phyloP scores from a whole-genome alignment of 257 asterid genomes.

The Catharanthus roseus region DNA sequence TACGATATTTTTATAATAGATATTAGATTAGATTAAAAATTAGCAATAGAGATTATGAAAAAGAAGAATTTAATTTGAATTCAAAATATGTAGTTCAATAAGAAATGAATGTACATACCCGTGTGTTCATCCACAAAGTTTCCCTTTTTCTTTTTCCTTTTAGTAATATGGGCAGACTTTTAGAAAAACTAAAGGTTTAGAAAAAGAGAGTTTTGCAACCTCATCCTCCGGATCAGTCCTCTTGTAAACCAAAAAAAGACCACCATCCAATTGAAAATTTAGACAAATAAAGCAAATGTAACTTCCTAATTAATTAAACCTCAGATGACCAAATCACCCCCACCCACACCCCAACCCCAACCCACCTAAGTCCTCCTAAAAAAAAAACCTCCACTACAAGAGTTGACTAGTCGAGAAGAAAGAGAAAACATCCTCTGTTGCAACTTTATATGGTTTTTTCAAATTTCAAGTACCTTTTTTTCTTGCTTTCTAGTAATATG shows the following conservation, averaged over 20 bases:
- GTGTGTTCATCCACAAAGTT: neutral
- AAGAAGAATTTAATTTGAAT: too few relatives aligned
- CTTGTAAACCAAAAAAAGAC: too few relatives aligned
- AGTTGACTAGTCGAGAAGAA: neutral
- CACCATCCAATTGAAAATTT: conserved; percentile 14
- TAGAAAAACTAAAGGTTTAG: neutral
- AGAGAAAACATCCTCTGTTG: conserved; percentile 1
- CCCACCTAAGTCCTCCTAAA: neutral
- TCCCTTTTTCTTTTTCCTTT: too few relatives aligned
- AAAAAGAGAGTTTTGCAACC: neutral
- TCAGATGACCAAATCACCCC: neutral
- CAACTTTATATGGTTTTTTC: neutral
- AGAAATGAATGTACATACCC: too few relatives aligned
- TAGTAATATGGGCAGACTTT: neutral
- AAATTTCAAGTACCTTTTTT: too few relatives aligned
- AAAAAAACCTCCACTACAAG: neutral
- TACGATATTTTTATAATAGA: too few relatives aligned
- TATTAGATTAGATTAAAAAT: too few relatives aligned
- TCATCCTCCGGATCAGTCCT: neutral
- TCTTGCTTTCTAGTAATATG: neutral
- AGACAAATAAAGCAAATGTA: conserved; percentile 12
- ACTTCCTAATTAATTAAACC: neutral
- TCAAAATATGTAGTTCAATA: too few relatives aligned
- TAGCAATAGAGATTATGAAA: too few relatives aligned
- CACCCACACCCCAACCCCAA: neutral